A percentile compares a stretch with the other conserved stretches of the same genome.
Evolutionary conservation across 2,329 filamentous ascomycete genomes (phyloP).

Genomic region (Ceratocystiopsis minuta): DNA sequence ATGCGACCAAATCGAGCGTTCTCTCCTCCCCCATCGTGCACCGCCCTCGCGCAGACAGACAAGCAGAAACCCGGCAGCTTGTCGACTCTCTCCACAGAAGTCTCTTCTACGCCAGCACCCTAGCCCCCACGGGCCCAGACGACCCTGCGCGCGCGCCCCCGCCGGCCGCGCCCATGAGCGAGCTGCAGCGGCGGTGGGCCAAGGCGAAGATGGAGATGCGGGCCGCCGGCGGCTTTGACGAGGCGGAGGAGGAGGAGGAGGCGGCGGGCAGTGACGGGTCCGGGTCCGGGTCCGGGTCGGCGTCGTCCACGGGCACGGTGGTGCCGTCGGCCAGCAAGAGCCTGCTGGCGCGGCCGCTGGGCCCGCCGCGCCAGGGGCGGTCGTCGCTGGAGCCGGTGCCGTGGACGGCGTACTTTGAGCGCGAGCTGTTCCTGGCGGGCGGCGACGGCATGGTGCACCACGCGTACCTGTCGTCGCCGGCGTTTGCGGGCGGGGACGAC

Average conservation of each 20-base stretch:
- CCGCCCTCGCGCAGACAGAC: no score
- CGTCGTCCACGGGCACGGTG: constrained; percentile 83
- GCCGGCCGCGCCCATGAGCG: constrained; percentile 13
- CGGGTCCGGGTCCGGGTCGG: constrained; percentile 35
- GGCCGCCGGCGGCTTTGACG: constrained; percentile 20
- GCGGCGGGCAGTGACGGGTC: no score
- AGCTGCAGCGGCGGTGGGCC: constrained; percentile 17
- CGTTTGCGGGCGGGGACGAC: constrained; percentile 9
- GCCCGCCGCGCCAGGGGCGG: constrained; percentile 28
- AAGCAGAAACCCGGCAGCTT: no score
- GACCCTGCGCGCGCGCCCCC: not conserved
- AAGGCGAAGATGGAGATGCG: constrained; percentile 12
- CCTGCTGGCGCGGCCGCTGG: constrained; percentile 52
- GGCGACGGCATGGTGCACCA: constrained; percentile 47
- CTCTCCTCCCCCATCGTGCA: no score
- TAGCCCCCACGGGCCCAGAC: no score
- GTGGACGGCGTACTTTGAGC: constrained; percentile 84
- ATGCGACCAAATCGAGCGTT: no score
- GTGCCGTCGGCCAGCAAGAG: constrained; percentile 59
- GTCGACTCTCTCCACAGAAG: no score
- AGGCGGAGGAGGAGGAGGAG: constrained; percentile 31
- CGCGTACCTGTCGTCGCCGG: constrained; percentile 72
- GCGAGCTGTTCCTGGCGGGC: constrained; percentile 58
- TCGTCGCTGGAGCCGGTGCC: constrained; percentile 40
- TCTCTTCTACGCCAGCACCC: no score